A percentile compares a stretch with the other conserved stretches of the same genome.
Conservation (phyloP, 2,329 filamentous ascomycete genomes). For the Botrytis hyacinthi region DNA sequence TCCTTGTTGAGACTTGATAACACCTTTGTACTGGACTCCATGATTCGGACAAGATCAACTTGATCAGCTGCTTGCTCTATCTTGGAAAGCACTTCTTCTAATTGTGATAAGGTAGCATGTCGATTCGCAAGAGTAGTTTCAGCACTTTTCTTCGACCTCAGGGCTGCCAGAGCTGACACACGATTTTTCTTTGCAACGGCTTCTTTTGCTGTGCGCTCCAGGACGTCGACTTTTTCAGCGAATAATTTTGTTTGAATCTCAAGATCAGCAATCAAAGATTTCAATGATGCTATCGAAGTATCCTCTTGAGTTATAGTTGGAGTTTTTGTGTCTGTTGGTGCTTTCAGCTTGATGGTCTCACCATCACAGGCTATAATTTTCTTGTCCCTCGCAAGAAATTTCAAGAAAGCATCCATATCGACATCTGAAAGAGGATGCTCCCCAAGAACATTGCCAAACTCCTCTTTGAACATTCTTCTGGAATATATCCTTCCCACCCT, state of each 20-base stretch:
- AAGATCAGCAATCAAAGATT: conserved; percentile 72
- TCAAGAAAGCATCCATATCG: conserved; percentile 69
- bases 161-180: conserved; percentile 69
- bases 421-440: conserved; percentile 54
- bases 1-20: conserved; percentile 71
- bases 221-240: conserved; percentile 61
- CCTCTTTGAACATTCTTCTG: conserved; percentile 59
- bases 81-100: conserved; percentile 79
- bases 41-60: conserved; percentile 76
- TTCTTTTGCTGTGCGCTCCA: conserved; percentile 63
- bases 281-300: conserved; percentile 76
- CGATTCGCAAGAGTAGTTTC: conserved; percentile 72
- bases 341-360: conserved; percentile 72
- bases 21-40: conserved; percentile 74
- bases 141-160: conserved; percentile 79
- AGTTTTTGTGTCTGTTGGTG: conserved; percentile 44
- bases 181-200: conserved; percentile 73
- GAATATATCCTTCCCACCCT: conserved; percentile 68
- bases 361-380: conserved; percentile 58
- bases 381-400: conserved; percentile 68
- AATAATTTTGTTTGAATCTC: conserved; percentile 70
- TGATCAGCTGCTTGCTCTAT: conserved; percentile 86
- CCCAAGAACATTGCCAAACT: conserved; percentile 54
- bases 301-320: conserved; percentile 71
- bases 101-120: conserved; percentile 70